These are phyloP conservation scores for Leishmania turanica DNA, from an alignment of 208 protist species.

Conservation along the genomic window DNA sequence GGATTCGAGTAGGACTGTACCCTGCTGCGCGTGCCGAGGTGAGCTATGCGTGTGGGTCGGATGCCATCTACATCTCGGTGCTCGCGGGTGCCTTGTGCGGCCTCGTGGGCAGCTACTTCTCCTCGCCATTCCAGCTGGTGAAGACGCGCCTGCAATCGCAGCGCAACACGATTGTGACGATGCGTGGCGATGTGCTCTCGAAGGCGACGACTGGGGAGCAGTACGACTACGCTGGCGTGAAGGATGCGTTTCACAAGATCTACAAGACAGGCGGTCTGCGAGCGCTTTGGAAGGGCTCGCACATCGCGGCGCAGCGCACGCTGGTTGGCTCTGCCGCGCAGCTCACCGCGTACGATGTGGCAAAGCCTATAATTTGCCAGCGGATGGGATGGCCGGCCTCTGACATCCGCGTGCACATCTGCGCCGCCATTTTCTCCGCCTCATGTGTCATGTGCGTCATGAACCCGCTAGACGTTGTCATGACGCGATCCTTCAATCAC, in stretches of 20 bases:
- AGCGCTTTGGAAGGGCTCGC: constrained; percentile 53
- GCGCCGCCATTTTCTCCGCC: constrained; percentile 36
- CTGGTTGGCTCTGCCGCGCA: constrained; percentile 49
- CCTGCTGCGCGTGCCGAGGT: constrained; percentile 41
- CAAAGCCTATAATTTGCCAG: constrained; percentile 26
- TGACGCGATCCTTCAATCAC: constrained; percentile 67
- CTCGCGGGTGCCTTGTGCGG: constrained; percentile 40
- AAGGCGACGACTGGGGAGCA: constrained; percentile 46
- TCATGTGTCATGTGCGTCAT: constrained; percentile 39
- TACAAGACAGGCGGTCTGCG: constrained; percentile 39
- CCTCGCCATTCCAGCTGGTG: constrained; percentile 65
- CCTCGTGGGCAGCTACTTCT: constrained; percentile 42
- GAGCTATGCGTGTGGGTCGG: constrained; percentile 8
- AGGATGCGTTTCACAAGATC: constrained; percentile 47
- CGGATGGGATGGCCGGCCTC: constrained; percentile 20
- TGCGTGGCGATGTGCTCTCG: constrained; percentile 20
- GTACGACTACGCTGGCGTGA: constrained; percentile 48
- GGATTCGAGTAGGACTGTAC: constrained; percentile 67
- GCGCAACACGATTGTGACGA: constrained; percentile 33
- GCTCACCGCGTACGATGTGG: constrained; percentile 58
- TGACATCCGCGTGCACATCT: constrained; percentile 58
- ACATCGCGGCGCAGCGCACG: constrained; percentile 44
- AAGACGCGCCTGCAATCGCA: constrained; percentile 79
- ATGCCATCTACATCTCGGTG: constrained; percentile 26
- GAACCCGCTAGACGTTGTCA: constrained; percentile 71